phyloP scores from a whole-genome alignment of 2,329 filamentous ascomycete genomes.

The Coniella vitis region DNA sequence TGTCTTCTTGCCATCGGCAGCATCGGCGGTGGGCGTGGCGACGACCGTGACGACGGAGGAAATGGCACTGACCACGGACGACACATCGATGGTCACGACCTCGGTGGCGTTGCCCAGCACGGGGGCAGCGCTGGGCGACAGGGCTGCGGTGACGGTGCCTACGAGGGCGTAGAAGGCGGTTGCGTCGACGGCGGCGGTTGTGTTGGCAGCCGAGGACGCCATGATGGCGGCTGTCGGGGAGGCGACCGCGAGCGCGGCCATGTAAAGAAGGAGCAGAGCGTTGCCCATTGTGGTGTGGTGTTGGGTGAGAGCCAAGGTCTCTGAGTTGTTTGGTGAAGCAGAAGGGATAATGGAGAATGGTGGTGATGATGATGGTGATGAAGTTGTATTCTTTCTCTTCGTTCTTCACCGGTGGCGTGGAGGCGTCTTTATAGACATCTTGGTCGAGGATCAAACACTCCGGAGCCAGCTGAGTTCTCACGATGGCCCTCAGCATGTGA shows the following conservation, averaged over 20 bases:
- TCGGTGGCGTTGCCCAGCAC: neutral
- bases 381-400: no score
- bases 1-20: neutral
- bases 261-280: neutral
- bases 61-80: neutral
- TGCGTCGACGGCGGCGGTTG: neutral
- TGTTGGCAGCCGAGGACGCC: neutral
- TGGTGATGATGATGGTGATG: no score
- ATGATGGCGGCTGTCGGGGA: neutral
- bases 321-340: neutral
- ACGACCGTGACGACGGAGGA: neutral
- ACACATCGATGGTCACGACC: neutral
- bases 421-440: no score
- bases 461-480: no score
- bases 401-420: no score
- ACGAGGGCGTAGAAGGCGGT: neutral
- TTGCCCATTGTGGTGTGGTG: neutral
- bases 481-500: no score
- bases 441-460: no score
- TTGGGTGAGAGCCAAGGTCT: constrained; percentile 25
- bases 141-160: neutral
- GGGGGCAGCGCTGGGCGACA: neutral
- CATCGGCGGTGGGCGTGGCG: neutral
- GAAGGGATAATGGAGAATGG: no score
- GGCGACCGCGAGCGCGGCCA: neutral